Conservation (phyloP, 2,329 filamentous ascomycete species). For the Penicillium olsonii region DNA sequence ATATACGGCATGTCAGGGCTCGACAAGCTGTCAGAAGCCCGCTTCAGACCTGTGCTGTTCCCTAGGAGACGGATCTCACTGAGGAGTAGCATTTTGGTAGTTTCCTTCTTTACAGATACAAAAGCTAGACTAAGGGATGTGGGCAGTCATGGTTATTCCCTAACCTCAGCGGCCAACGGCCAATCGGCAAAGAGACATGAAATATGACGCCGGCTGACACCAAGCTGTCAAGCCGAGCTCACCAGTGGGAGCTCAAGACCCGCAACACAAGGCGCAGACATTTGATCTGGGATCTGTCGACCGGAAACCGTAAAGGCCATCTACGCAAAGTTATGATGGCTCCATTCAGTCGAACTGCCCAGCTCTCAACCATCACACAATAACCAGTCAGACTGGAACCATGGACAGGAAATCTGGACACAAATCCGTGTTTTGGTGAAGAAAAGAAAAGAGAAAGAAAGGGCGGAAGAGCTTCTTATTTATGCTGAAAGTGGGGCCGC, state of each 20-base stretch:
- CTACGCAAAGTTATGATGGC: slow-evolving; percentile 60
- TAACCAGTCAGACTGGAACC: slow-evolving; percentile 36
- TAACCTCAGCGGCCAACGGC: slow-evolving; percentile 86
- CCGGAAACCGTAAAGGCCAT: slow-evolving; percentile 76
- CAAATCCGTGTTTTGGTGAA: slow-evolving; percentile 67
- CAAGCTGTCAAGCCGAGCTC: slow-evolving; percentile 64
- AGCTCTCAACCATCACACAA: slow-evolving; percentile 74
- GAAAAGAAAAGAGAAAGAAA: slow-evolving; percentile 42
- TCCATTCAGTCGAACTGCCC: slow-evolving; percentile 88
- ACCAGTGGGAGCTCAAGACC: slow-evolving; percentile 69
- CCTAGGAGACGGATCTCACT: background rate
- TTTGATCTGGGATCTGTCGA: slow-evolving; percentile 93
- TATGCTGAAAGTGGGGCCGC: slow-evolving; percentile 13
- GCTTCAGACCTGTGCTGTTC: background rate
- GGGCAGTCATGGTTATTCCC: slow-evolving; percentile 83
- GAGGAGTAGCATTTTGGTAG: background rate
- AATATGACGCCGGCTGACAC: slow-evolving; percentile 75
- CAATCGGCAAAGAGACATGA: slow-evolving; percentile 81
- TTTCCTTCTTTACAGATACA: slow-evolving; percentile 5
- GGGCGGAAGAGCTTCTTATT: slow-evolving; percentile 38
- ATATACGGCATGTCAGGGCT: background rate
- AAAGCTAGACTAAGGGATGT: slow-evolving; percentile 52
- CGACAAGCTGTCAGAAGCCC: background rate
- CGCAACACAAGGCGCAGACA: slow-evolving; percentile 51
- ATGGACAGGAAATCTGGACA: slow-evolving; percentile 75